Percentiles rank a stretch among this genome's conserved stretches.
Conservation (phyloP, 2,329 filamentous ascomycete genomes). For the Aspergillus brasiliensis region DNA sequence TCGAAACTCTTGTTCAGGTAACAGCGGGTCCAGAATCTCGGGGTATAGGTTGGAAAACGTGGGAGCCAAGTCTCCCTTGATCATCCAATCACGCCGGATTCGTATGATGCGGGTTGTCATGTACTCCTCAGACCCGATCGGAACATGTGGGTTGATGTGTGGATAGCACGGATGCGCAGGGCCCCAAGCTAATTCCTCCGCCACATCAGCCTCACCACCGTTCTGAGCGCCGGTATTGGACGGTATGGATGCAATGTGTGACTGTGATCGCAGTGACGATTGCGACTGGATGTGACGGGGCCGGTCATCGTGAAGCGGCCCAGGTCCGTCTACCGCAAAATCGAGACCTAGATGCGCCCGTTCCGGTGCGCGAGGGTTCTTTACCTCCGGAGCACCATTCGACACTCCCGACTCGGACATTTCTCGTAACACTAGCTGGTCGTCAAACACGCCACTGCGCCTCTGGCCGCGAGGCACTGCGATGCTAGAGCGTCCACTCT, state of each 20-base stretch:
- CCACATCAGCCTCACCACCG: constrained; percentile 56
- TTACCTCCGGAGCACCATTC: constrained; percentile 29
- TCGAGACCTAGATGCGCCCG: constrained; percentile 32
- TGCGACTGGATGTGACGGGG: constrained; percentile 45
- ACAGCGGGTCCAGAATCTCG: constrained; percentile 85
- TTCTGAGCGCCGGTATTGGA: constrained; percentile 39
- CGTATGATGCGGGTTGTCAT: constrained; percentile 84
- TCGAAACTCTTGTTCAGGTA: constrained; percentile 85
- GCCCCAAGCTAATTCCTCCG: constrained; percentile 81
- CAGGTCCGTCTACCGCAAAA: constrained; percentile 14
- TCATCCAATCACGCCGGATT: constrained; percentile 87
- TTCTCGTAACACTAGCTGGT: constrained; percentile 23
- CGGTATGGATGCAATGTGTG: constrained; percentile 42
- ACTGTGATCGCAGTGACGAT: constrained; percentile 44
- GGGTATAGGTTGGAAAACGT: constrained; percentile 95
- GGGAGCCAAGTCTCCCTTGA: constrained; percentile 84
- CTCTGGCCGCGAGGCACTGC: constrained; percentile 50
- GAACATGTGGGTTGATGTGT: constrained; percentile 89
- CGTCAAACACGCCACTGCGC: constrained; percentile 35
- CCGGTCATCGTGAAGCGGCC: constrained; percentile 25
- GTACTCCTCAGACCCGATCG: constrained; percentile 73
- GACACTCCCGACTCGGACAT: constrained; percentile 31
- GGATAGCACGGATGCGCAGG: constrained; percentile 93
- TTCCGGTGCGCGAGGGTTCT: constrained; percentile 33
- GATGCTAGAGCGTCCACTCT: constrained; percentile 56